phyloP scores from a whole-genome alignment of 495 filamentous ascomycete species.

The Aspergillus biplanus region DNA sequence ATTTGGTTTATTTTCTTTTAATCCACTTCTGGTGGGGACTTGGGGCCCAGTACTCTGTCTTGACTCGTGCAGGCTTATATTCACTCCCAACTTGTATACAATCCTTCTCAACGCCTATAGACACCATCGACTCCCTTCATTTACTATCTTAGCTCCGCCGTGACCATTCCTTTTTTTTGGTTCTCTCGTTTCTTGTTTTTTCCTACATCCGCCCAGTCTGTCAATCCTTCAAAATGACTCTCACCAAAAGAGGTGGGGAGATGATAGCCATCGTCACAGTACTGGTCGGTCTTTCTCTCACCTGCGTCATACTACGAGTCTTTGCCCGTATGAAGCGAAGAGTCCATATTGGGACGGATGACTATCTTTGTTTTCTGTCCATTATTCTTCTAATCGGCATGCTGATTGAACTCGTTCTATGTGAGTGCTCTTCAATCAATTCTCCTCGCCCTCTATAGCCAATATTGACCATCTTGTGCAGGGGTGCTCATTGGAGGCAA shows the following conservation, averaged over 20 bases:
- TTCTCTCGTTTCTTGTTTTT: slow-evolving; percentile 9
- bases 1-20: too few species aligned
- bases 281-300: slow-evolving; percentile 40
- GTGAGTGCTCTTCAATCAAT: slow-evolving; percentile 27
- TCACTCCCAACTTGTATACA: background rate
- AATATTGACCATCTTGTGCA: slow-evolving; percentile 22
- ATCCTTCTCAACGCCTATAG: background rate
- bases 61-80: too few species aligned
- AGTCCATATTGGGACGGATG: slow-evolving; percentile 44
- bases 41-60: too few species aligned
- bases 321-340: slow-evolving; percentile 41
- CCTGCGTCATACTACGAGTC: slow-evolving; percentile 43
- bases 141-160: background rate
- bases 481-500: slow-evolving; percentile 46
- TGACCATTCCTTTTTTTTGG: slow-evolving; percentile 6
- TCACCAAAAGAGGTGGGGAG: slow-evolving; percentile 34
- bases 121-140: background rate
- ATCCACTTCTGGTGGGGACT: too few species aligned
- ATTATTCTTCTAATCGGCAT: slow-evolving; percentile 39
- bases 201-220: background rate
- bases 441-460: background rate
- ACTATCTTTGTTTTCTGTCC: slow-evolving; percentile 42
- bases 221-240: slow-evolving; percentile 30
- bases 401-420: slow-evolving; percentile 41
- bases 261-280: slow-evolving; percentile 44